Evolutionary conservation across 2,329 filamentous ascomycete genomes (phyloP).

Genomic region (Penicillium olsonii): DNA sequence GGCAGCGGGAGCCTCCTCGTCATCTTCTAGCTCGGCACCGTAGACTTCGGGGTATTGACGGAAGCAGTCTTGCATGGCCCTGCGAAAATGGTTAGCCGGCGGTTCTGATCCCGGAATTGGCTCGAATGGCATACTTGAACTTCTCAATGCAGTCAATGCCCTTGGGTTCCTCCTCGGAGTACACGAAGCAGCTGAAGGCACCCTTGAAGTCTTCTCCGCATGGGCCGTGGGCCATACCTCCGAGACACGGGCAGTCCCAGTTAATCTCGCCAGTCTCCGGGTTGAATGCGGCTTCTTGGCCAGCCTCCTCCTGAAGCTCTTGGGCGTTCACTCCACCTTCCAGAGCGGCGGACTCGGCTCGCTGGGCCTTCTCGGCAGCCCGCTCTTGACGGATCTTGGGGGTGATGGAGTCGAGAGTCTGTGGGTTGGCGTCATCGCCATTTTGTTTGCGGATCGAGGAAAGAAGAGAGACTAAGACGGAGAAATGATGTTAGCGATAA

Average conservation of each 20-base stretch:
- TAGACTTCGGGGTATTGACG: constrained; percentile 89
- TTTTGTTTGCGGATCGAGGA: constrained; percentile 30
- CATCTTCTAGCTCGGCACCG: constrained; percentile 80
- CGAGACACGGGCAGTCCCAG: constrained; percentile 97
- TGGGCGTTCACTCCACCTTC: constrained; percentile 43
- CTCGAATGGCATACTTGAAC: constrained; percentile 72
- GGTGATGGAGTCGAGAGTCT: constrained; percentile 67
- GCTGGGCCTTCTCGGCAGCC: constrained; percentile 18
- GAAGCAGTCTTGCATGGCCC: constrained; percentile 98
- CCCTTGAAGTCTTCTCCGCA: constrained; percentile 94
- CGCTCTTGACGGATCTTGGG: constrained; percentile 51
- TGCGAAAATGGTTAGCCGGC: constrained; percentile 46
- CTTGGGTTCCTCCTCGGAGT: constrained; percentile 90
- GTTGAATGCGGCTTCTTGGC: constrained; percentile 90
- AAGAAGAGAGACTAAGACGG: constrained; percentile 35
- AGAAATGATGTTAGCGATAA: constrained; percentile 13
- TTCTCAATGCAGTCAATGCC: constrained; percentile 97
- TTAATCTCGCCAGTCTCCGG: constrained; percentile 99
- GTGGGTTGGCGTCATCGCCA: constrained; percentile 52
- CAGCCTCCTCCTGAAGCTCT: constrained; percentile 76
- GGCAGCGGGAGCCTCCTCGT: constrained; percentile 50
- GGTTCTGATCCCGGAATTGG: background rate
- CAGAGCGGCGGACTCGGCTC: constrained; percentile 13
- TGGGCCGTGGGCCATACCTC: constrained; percentile 94
- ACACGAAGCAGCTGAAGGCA: constrained; percentile 99